These are phyloP conservation scores for Xylariaceae sp. DNA, from an alignment of 2,329 filamentous ascomycete species.

Conservation along the genomic window DNA sequence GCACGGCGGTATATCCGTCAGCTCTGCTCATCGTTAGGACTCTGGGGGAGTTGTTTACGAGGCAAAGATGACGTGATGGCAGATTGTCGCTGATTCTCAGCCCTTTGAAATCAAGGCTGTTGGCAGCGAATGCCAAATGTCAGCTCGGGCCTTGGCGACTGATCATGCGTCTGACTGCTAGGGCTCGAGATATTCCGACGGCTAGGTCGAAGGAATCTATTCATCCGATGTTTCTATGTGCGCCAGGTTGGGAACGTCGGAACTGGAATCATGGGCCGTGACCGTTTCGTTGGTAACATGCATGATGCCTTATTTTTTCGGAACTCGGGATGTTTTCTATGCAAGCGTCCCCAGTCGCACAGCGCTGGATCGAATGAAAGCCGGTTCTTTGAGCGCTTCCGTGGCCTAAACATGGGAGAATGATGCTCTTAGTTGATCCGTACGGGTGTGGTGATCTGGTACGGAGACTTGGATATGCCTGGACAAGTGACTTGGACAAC, in stretches of 20 bases:
- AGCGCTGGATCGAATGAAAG: not conserved
- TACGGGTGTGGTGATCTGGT: too few relatives aligned
- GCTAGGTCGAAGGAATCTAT: not conserved
- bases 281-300: too few relatives aligned
- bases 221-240: not conserved
- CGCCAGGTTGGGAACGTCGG: too few relatives aligned
- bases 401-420: too few relatives aligned
- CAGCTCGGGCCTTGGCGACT: constrained; percentile 13
- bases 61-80: constrained; percentile 1
- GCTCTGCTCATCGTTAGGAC: not conserved
- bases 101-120: constrained; percentile 1
- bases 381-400: not conserved
- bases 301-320: too few relatives aligned
- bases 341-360: too few relatives aligned
- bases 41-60: not conserved
- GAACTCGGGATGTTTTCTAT: too few relatives aligned
- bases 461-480: too few relatives aligned
- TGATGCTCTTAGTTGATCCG: too few relatives aligned
- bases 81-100: constrained; percentile 7
- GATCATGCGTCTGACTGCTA: constrained; percentile 2
- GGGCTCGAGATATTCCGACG: not conserved
- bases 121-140: not conserved
- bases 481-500: too few relatives aligned
- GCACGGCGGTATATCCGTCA: constrained; percentile 4
- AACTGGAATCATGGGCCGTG: too few relatives aligned